Base-by-base conservation (phyloP, 768 basidiomycete genomes). In the Termitomyces bulborhizus region DNA sequence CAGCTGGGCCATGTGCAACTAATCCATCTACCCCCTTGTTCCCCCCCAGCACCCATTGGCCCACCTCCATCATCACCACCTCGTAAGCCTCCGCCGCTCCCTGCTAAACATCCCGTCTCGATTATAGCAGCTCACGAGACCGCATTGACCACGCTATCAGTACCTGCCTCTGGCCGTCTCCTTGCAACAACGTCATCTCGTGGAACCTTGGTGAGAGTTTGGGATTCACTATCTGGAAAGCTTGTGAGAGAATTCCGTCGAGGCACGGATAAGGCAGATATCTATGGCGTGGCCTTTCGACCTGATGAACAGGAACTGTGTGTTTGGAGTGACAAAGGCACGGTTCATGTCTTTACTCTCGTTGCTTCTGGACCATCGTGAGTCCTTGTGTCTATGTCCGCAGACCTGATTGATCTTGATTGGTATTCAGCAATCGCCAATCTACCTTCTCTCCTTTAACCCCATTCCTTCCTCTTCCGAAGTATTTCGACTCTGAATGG, bases 401-500 rank as follows among this genome's bases (percentile, higher is more conserved):
- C 13, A 21, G 39, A 7, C 13, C 9, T 12, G 13, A 42, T 26
- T 41, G 29, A 34, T 51, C 15, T 21, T 46, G 37, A 16, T 21
- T 39, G 44, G 42, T 40, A 36, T 57, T 9, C 64, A 92, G 90
- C 43, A 93, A 94, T 64, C 90, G 89, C 39, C 90, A 90, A 57
- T 93, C 90, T 6, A 81, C 88, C 6, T 78, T 95, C 61, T 91
- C 88, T 0, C 84, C 87, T 4, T 71, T 96, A 46, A 81, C 86
- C 15, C 85, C 88, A 3, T 93, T 86, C 65, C 71, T 96, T 9
- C 88, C 87, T 13, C 76, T 92, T 34, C 93, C 93, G 16, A 90
- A 88, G 58, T 96, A 96, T 68, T 94, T 97, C 66, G 85, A 86
- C 64, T 94, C 92, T n/a, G 88, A 94, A 68, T 96, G 93, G 94